Evolutionary conservation across 306 rosid species (phyloP), one percentile per base, ranked within the genome.

Genomic region (Luffa aegyptiaca): DNA sequence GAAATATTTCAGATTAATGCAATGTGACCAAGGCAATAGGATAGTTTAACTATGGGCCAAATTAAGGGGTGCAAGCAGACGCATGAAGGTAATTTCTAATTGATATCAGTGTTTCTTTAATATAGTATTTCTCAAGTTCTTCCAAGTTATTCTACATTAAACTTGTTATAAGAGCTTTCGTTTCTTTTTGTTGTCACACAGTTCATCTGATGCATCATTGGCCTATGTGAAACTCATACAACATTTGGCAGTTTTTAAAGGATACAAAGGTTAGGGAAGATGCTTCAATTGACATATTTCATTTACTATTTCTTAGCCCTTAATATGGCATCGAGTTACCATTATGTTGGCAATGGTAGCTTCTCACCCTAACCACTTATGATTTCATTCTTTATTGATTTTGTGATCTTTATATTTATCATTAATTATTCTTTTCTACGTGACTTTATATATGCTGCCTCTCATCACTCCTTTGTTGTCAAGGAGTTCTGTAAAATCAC

Each of bases 221-320:
- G 93, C 96, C 75, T 92, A 89, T 83, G 90, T 92, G 82, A 92
- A 95, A 90, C 98, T 95, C 82, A 91, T 95, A 84, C 98, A 92
- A 86, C 96, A 95, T 87, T 83, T 95, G 80, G 97, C 93, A 59
- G 90, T 91, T 80, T 95, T 87, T 83, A 90, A 89, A 85, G 98
- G 98, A 85, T 92, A 92, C 87, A 88, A 83, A 89, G 97, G 97
- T 92, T 79, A 84, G 94, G 84, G 80, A 75, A 80, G 77, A 81
- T 82, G 77, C 76, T 72, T 31, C 9, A 6, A 26, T 48, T 48
- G 58, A 20, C 59, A 48, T 26, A 72, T 72, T 72, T 71, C 35
- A 26, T 71, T 21, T 71, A 71, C 76, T 46, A n/a, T 44, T 46
- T 71, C 56, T 71, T 49, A 45, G 42, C 51, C 75, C 18, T n/a